These are phyloP conservation scores for Entelexis paramagnoliae DNA, from an alignment of 1,139 yeast genomes.

Conservation along the genomic window DNA sequence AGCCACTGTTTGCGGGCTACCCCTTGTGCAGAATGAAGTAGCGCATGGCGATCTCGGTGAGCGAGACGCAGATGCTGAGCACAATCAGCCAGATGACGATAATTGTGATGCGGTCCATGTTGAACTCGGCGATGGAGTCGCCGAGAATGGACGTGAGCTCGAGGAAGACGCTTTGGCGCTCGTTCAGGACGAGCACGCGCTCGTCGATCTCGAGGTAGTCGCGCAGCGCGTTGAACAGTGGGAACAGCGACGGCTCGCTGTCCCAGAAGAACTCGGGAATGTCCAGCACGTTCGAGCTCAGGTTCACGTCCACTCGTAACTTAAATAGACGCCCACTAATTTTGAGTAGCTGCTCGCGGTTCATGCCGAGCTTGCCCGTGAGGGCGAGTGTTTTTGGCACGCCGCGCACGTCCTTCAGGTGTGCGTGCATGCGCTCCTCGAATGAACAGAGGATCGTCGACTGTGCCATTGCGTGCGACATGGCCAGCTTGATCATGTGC, in stretches of 20 bases:
- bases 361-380: conserved; percentile 74
- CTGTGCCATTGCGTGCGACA: conserved; percentile 96
- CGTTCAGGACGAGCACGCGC: conserved; percentile 84
- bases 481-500: conserved; percentile 80
- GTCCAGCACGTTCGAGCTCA: conserved; percentile 81
- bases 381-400: conserved; percentile 82
- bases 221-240: conserved; percentile 76
- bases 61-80: conserved; percentile 62
- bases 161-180: conserved; percentile 83
- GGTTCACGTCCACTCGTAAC: conserved; percentile 81
- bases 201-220: conserved; percentile 93
- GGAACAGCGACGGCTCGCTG: conserved; percentile 88
- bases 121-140: conserved; percentile 86
- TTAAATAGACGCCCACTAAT: conserved; percentile 87
- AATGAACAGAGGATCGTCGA: conserved; percentile 84
- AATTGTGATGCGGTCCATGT: conserved; percentile 84
- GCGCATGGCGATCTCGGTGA: conserved; percentile 48
- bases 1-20: neutral
- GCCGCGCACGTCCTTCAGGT: conserved; percentile 72
- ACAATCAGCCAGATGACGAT: conserved; percentile 78
- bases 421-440: conserved; percentile 82
- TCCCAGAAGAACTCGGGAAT: conserved; percentile 97
- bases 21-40: conserved; percentile 38
- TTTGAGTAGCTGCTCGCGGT: conserved; percentile 66
- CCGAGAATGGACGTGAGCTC: conserved; percentile 89